phyloP scores from a whole-genome alignment of 306 rosid species.

The Carpinus fangiana region DNA sequence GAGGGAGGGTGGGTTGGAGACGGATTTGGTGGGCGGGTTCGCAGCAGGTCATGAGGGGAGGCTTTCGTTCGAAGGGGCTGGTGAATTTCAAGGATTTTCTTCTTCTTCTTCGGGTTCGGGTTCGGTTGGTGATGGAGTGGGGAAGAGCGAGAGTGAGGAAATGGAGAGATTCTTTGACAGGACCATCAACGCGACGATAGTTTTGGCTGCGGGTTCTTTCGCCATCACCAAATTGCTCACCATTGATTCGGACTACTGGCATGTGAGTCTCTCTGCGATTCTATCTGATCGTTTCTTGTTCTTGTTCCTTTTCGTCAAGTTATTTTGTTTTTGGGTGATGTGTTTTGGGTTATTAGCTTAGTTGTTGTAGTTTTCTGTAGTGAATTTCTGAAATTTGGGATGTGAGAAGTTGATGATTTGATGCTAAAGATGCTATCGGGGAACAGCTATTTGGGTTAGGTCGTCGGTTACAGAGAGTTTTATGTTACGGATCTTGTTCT shows the following conservation, averaged over 20 bases:
- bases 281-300: background rate
- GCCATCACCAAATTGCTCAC: conserved; percentile 86
- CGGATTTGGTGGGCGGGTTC: conserved; percentile 64
- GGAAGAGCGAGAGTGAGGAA: conserved; percentile 33
- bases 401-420: background rate
- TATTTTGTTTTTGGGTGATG: background rate
- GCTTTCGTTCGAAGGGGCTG: conserved; percentile 67
- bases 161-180: conserved; percentile 65
- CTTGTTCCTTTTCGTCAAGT: background rate
- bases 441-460: background rate
- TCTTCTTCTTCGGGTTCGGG: conserved; percentile 47
- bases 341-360: conserved; percentile 1
- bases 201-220: conserved; percentile 79
- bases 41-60: conserved; percentile 52
- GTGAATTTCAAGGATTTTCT: conserved; percentile 55
- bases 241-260: conserved; percentile 92
- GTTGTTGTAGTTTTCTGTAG: background rate
- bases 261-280: conserved; percentile 53
- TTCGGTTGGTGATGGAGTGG: conserved; percentile 41
- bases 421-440: background rate
- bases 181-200: conserved; percentile 73
- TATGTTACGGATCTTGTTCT: no score
- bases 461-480: background rate
- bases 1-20: conserved; percentile 47
- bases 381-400: background rate